Base-by-base conservation (phyloP, 768 basidiomycete genomes). In the Rhizopogon vinicolor region DNA sequence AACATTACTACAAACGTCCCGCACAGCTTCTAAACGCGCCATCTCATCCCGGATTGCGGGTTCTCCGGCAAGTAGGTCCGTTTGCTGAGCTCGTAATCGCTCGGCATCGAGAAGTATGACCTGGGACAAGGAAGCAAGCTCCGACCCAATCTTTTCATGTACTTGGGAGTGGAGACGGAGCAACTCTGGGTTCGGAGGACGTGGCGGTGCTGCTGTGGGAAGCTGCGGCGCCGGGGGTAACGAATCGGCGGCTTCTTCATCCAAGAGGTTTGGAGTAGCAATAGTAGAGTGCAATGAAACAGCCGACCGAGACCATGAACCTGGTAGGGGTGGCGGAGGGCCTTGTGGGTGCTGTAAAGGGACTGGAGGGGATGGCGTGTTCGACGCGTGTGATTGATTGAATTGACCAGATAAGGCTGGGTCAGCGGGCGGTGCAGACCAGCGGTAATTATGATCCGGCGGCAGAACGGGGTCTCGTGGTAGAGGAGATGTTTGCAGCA, bases 21-120 rank as follows among this genome's bases (percentile, higher is more conserved):
- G 78, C 25, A 99, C 97, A 19, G 95, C 96, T 73, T 91, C 89
- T 40, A 99, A 77, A 14, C 97, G 81, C 3, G 85, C 90, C 91
- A 93, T 96, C 75, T 99, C 97, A 73, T 99, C 97, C 51, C 85
- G 83, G 59, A 99, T 91, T 9, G 96, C 96, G 43, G 96, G 94
- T 68, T 89, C 89, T 3, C 95, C 97, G 56, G 87, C 81, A 45
- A 89, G 81, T 60, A 98, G 83, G 74, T 98, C 93, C 41, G 82
- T 72, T 64, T 92, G 89, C 60, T 94, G 84, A 43, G 88, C 83
- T 42, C 87, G 85, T 53, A 97, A 76, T 44, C 87, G 81, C 68
- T 91, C 87, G 51, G 83, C 76, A 68, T 91, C 87, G 56, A 82
- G 70, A 52, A 76, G 71, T 65, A 89, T 72, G 45, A 82, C 79